These are phyloP conservation scores for Mycena kentingensis DNA, from an alignment of 768 basidiomycete genomes.

Conservation along the genomic window DNA sequence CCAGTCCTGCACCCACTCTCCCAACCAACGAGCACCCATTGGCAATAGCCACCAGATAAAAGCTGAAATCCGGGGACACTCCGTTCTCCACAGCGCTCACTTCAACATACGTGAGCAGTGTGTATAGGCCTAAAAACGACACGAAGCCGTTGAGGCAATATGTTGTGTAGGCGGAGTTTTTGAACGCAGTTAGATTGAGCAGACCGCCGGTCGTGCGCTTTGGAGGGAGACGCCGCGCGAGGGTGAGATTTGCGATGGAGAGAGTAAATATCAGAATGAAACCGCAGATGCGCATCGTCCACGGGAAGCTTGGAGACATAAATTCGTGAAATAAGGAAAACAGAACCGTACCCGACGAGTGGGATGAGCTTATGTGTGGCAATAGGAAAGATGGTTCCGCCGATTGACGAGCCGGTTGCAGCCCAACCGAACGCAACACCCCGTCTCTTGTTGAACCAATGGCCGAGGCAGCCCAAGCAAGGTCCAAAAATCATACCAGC, in stretches of 20 bases:
- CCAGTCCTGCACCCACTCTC: constrained; percentile 49
- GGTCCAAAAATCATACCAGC: constrained; percentile 55
- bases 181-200: constrained; percentile 49
- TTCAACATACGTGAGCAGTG: constrained; percentile 64
- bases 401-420: constrained; percentile 58
- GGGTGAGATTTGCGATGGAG: constrained; percentile 48
- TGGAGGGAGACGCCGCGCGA: constrained; percentile 54
- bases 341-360: constrained; percentile 49
- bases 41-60: constrained; percentile 62
- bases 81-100: constrained; percentile 50
- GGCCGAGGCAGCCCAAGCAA: constrained; percentile 50
- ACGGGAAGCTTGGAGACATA: constrained; percentile 51
- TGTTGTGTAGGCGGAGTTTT: constrained; percentile 47
- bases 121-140: constrained; percentile 64
- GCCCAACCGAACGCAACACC: constrained; percentile 56
- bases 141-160: constrained; percentile 52
- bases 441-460: constrained; percentile 63
- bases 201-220: constrained; percentile 53
- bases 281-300: constrained; percentile 68
- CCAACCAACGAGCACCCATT: constrained; percentile 63
- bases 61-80: constrained; percentile 48
- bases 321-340: neutral
- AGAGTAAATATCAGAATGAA: constrained; percentile 56
- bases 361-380: constrained; percentile 52
- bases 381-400: constrained; percentile 66